phyloP scores from a whole-genome alignment of 768 basidiomycete genomes.

The Collybiopsis luxurians region DNA sequence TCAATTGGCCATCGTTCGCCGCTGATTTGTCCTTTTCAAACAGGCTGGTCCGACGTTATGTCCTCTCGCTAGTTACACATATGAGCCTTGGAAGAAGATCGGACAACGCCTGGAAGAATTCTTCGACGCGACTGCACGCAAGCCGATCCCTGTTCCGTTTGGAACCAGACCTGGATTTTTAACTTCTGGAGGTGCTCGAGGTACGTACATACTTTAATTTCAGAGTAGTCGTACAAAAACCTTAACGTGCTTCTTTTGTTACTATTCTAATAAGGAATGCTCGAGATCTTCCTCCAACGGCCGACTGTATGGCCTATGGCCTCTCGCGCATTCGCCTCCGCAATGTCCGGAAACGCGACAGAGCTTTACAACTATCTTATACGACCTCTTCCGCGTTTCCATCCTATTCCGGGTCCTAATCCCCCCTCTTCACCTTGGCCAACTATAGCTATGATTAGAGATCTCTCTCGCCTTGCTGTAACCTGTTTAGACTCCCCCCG shows the following conservation, averaged over 20 bases:
- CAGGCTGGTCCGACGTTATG: slow-evolving; percentile 18
- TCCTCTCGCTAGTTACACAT: slow-evolving; percentile 12
- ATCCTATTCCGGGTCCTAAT: too few species aligned
- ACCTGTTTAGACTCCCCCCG: slow-evolving; percentile 20
- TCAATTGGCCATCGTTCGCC: background rate
- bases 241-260: background rate
- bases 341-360: slow-evolving; percentile 20
- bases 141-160: slow-evolving; percentile 16
- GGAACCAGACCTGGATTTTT: slow-evolving; percentile 15
- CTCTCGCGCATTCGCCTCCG: slow-evolving; percentile 12
- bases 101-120: slow-evolving; percentile 15
- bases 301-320: slow-evolving; percentile 14
- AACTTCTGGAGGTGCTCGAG: slow-evolving; percentile 22
- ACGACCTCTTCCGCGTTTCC: background rate
- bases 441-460: slow-evolving; percentile 1
- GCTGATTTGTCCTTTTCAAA: background rate
- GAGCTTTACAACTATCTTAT: slow-evolving; percentile 15
- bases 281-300: slow-evolving; percentile 16
- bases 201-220: background rate
- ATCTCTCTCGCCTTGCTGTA: slow-evolving; percentile 18
- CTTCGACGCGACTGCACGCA: slow-evolving; percentile 17
- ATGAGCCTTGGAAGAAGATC: slow-evolving; percentile 12
- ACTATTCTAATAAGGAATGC: too few species aligned
- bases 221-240: background rate
- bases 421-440: background rate